A percentile compares a stretch with the other conserved stretches of the same genome.
phyloP scores from a whole-genome alignment of 2,329 filamentous ascomycete genomes.

The Colletotrichum truncatum region DNA sequence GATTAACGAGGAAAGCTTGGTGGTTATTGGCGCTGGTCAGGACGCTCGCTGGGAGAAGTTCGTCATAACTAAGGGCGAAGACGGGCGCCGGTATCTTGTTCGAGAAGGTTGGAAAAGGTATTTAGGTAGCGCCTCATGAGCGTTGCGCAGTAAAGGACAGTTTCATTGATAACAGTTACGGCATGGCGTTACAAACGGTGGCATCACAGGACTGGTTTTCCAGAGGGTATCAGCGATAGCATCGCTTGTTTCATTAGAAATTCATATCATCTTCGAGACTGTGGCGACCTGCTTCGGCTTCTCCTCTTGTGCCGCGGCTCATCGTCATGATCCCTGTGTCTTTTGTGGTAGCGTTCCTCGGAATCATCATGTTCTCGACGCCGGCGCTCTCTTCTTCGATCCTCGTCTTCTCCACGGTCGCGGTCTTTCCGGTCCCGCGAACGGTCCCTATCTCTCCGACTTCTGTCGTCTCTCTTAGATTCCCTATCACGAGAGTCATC shows the following conservation, averaged over 20 bases:
- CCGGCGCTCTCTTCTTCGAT: slow-evolving; percentile 36
- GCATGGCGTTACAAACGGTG: slow-evolving; percentile 4
- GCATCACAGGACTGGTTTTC: slow-evolving; percentile 7
- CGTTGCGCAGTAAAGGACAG: background rate
- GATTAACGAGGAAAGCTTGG: slow-evolving; percentile 76
- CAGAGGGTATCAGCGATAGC: slow-evolving; percentile 5
- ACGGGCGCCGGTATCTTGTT: slow-evolving; percentile 72
- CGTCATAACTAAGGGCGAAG: slow-evolving; percentile 71
- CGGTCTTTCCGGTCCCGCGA: slow-evolving; percentile 32
- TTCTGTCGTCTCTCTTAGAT: slow-evolving; percentile 38
- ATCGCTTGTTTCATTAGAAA: slow-evolving; percentile 1
- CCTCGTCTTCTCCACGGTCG: slow-evolving; percentile 33
- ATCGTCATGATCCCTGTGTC: slow-evolving; percentile 33
- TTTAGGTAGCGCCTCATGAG: slow-evolving; percentile 54
- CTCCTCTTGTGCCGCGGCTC: slow-evolving; percentile 24
- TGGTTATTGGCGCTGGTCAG: slow-evolving; percentile 81
- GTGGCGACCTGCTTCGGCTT: slow-evolving; percentile 32
- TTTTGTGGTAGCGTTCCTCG: slow-evolving; percentile 34
- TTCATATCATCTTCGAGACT: background rate
- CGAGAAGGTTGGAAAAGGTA: slow-evolving; percentile 88
- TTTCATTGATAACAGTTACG: background rate
- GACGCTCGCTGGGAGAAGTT: slow-evolving; percentile 93
- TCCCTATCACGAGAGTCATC: slow-evolving; percentile 40
- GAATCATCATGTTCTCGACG: slow-evolving; percentile 40
- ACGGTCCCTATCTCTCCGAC: slow-evolving; percentile 35